These are phyloP conservation scores for Fraxinus latifolia DNA, from an alignment of 305 asterid species.

Conservation along the genomic window DNA sequence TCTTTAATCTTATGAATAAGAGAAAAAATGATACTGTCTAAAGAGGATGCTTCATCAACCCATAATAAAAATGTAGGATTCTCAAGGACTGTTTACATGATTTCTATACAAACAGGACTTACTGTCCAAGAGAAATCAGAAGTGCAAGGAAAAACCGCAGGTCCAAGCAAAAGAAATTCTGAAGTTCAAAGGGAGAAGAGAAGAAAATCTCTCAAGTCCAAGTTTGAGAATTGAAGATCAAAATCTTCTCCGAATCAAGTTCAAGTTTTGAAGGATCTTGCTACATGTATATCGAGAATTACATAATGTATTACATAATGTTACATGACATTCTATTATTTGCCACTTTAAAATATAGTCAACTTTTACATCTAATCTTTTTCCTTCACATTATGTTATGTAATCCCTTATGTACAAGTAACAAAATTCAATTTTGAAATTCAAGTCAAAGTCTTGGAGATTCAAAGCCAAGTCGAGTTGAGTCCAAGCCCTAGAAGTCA, in stretches of 20 bases:
- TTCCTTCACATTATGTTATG: too few relatives aligned
- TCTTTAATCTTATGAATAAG: neutral
- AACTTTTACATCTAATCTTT: too few relatives aligned
- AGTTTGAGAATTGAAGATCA: neutral
- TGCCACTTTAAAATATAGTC: too few relatives aligned
- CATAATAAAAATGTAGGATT: neutral
- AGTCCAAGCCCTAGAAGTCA: neutral
- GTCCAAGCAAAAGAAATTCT: neutral
- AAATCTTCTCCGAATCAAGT: neutral
- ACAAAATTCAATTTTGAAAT: too few relatives aligned
- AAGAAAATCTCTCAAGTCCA: neutral
- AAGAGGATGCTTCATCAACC: neutral
- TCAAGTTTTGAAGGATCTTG: too few relatives aligned
- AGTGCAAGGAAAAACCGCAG: too few relatives aligned
- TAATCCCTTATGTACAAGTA: too few relatives aligned
- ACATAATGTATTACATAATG: too few relatives aligned
- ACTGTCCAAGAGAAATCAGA: neutral
- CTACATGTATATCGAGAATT: too few relatives aligned
- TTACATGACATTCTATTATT: too few relatives aligned
- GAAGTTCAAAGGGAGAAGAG: neutral
- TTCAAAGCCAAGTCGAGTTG: neutral
- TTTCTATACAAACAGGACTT: neutral
- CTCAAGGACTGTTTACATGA: neutral
- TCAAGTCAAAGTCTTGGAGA: neutral
- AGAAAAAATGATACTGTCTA: neutral